Base-by-base conservation (phyloP, 2,329 filamentous ascomycete species). In the Sphaceloma murrayae region DNA sequence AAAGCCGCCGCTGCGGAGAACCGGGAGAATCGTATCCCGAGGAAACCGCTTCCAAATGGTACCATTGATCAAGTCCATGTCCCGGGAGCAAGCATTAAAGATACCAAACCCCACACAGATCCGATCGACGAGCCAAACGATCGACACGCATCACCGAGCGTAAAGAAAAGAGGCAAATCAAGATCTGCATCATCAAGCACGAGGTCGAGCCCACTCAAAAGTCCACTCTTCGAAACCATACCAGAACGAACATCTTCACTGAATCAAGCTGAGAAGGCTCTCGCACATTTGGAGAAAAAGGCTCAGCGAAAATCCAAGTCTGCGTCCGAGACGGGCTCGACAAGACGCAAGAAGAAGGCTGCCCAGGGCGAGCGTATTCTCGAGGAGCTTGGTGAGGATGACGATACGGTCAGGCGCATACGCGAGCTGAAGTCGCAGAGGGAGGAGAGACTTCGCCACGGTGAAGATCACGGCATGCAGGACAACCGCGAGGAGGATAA, bases 371-470 rank as follows among this genome's bases (percentile, higher is more conserved):
- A 51, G 30, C 39, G 47, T 17, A 31, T 47, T 14, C 46, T 48
- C 3, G 57, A 54, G 13, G 60, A 61, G 39, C 49, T 63, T 33
- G 60, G 58, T 14, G 59, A 66, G 42, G 57, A 63, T 33, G 60
- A 63, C 38, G 72, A 75, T 19, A 74, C 75, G 30, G 75, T 78
- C 5, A 73, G 70, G 26, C 69, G 69, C 45, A 79, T 79, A 40
- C 67, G 69, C 53, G 67, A 79, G 52, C 56, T 79, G 22, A 72
- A 72, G 53, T 68, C 74, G 51, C 72, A 74, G 49, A 73, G 75
- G 51, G 65, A 74, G 57, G 66, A 68, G 53, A 67, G 73, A 48
- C 69, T 75, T 34, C 65, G 62, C 51, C 66, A 70, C n/a, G 53
- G 56, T 68, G 56, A 38, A 36, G 13, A 17, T 46, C 22, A 22